phyloP scores from a whole-genome alignment of 2,329 filamentous ascomycete genomes.

The Alternaria burnsii region DNA sequence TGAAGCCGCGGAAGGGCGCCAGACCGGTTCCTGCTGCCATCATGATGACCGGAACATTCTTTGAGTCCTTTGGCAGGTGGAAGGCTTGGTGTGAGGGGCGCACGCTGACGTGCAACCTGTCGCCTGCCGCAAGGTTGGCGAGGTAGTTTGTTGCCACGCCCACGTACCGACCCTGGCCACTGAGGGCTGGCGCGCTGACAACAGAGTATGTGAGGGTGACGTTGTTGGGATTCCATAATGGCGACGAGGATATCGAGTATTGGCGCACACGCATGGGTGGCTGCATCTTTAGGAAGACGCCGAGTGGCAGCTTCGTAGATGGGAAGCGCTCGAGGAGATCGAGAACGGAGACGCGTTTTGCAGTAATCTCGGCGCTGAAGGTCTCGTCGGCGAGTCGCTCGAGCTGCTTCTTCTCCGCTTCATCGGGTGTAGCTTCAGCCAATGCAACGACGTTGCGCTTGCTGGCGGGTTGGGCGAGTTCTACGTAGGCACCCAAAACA shows the following conservation, averaged over 20 bases:
- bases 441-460: constrained; percentile 66
- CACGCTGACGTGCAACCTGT: constrained; percentile 55
- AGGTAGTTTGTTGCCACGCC: constrained; percentile 57
- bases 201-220: constrained; percentile 75
- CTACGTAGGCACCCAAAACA: constrained; percentile 74
- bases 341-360: constrained; percentile 70
- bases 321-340: constrained; percentile 73
- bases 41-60: constrained; percentile 54
- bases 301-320: constrained; percentile 68
- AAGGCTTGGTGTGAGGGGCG: constrained; percentile 54
- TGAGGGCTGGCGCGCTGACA: constrained; percentile 63
- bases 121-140: constrained; percentile 50
- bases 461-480: constrained; percentile 76
- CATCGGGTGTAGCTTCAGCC: constrained; percentile 60
- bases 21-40: constrained; percentile 52
- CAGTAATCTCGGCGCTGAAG: constrained; percentile 51
- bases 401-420: constrained; percentile 60
- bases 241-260: constrained; percentile 81
- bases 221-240: constrained; percentile 64
- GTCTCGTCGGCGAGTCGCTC: constrained; percentile 55
- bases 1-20: constrained; percentile 55
- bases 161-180: constrained; percentile 54
- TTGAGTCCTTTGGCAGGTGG: constrained; percentile 54
- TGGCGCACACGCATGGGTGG: constrained; percentile 81
- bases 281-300: constrained; percentile 73